These are phyloP conservation scores for Sinapis alba DNA, from an alignment of 441 rosid species.

Conservation along the genomic window DNA sequence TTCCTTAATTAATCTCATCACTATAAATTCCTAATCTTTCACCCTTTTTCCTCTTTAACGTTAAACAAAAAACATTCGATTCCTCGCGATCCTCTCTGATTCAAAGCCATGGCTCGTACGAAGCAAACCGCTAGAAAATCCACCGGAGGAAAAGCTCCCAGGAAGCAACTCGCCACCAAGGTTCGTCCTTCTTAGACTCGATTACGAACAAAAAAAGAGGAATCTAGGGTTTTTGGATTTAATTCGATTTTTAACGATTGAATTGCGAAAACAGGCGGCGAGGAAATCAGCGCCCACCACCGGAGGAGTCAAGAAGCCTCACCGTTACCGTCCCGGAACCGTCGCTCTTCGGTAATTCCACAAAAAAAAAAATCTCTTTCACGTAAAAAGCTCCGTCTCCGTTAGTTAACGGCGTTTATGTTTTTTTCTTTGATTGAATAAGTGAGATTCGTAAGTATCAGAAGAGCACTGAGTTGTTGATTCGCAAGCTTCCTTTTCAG, in stretches of 20 bases:
- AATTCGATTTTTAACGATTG: background rate
- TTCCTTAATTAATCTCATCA: background rate
- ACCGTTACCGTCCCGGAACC: conserved; percentile 50
- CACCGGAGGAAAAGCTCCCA: conserved; percentile 50
- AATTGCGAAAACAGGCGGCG: conserved; percentile 34
- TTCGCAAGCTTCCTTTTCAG: conserved; percentile 49
- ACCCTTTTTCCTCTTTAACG: background rate
- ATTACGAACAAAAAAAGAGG: background rate
- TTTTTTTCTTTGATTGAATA: background rate
- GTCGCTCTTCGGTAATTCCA: conserved; percentile 48
- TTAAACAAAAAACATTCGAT: background rate
- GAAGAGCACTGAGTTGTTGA: conserved; percentile 50
- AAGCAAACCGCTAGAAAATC: conserved; percentile 60
- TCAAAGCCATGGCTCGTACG: conserved; percentile 51
- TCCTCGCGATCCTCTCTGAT: background rate
- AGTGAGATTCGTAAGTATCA: conserved; percentile 51
- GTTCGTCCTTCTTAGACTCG: conserved; percentile 6
- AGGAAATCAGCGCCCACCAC: conserved; percentile 52
- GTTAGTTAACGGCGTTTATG: background rate
- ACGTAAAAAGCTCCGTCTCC: background rate
- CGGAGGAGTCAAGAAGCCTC: conserved; percentile 52
- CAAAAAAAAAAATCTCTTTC: background rate
- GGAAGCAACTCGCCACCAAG: conserved; percentile 50
- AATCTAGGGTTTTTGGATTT: conserved; percentile 10
- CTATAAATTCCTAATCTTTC: conserved; percentile 1